These are phyloP conservation scores for Sarocladiaceae sp. DNA, from an alignment of 2,329 filamentous ascomycete genomes.

Conservation along the genomic window DNA sequence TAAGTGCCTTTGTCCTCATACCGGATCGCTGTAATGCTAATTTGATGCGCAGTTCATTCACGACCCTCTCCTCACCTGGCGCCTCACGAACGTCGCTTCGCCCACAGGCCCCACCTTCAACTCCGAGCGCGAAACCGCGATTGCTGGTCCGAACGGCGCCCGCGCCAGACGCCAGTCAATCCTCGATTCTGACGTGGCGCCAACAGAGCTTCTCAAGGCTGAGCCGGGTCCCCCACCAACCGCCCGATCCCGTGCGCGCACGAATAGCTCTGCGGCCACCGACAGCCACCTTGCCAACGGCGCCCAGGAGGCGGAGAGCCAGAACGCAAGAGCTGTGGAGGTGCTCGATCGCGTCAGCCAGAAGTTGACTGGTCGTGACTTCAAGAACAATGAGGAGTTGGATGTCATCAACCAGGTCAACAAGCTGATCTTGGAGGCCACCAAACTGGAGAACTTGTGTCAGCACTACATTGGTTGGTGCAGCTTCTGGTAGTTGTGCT, in stretches of 20 bases:
- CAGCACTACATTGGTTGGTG: conserved; percentile 99
- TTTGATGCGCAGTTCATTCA: conserved; percentile 77
- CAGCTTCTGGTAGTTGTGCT: conserved; percentile 75
- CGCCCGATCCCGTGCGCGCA: conserved; percentile 50
- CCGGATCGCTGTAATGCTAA: not conserved
- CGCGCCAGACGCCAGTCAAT: conserved; percentile 65
- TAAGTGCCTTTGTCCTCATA: conserved; percentile 45
- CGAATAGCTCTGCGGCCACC: conserved; percentile 49
- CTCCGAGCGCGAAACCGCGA: conserved; percentile 52
- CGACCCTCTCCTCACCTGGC: conserved; percentile 97
- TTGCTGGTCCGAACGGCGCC: conserved; percentile 41
- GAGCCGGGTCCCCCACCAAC: conserved; percentile 43
- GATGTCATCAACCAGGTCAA: conserved; percentile 86
- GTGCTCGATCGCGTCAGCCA: conserved; percentile 89
- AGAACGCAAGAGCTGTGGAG: conserved; percentile 89
- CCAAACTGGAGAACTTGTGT: conserved; percentile 93
- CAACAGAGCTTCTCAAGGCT: conserved; percentile 49
- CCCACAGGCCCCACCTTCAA: conserved; percentile 65
- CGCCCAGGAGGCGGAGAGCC: conserved; percentile 63
- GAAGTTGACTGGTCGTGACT: conserved; percentile 92
- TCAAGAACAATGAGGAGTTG: conserved; percentile 80
- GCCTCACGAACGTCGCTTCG: conserved; percentile 64
- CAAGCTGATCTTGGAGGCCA: conserved; percentile 90
- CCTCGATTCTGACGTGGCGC: conserved; percentile 58
- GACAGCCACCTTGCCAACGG: conserved; percentile 30